Conservation (phyloP, 495 filamentous ascomycete genomes). For the Trichoderma asperelloides region DNA sequence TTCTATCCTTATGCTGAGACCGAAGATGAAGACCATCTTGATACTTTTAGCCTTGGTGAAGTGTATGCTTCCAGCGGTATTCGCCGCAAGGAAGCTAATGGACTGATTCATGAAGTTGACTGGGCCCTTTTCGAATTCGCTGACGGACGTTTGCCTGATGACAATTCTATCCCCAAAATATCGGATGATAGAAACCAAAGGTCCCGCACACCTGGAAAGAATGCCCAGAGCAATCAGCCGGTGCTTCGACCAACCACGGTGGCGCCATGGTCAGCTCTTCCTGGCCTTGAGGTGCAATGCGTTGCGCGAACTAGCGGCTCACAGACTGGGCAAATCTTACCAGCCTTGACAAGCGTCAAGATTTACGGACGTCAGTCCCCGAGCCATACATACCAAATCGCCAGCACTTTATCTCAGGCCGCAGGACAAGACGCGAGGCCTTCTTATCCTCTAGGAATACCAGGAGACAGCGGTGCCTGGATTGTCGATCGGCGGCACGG, state of each 20-base stretch:
- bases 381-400: conserved; percentile 72
- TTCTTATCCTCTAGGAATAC: conserved; percentile 45
- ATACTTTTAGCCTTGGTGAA: conserved; percentile 67
- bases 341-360: conserved; percentile 69
- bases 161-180: conserved; percentile 51
- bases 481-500: conserved; percentile 73
- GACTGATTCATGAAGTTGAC: conserved; percentile 82
- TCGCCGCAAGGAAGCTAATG: conserved; percentile 54
- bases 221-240: neutral
- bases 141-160: conserved; percentile 56
- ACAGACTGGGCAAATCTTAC: conserved; percentile 64
- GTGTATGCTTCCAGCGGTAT: conserved; percentile 86
- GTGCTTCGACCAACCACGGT: conserved; percentile 29
- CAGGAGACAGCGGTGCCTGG: conserved; percentile 91
- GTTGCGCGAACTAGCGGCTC: conserved; percentile 86
- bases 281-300: conserved; percentile 72
- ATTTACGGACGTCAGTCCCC: conserved; percentile 73
- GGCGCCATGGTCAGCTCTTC: conserved; percentile 41
- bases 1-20: conserved; percentile 56
- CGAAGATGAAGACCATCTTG: conserved; percentile 54
- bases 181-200: conserved; percentile 31
- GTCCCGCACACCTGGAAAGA: neutral
- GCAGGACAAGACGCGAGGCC: conserved; percentile 13
- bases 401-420: conserved; percentile 35
- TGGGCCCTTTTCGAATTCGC: conserved; percentile 87